Base-by-base conservation (phyloP, 2,329 filamentous ascomycete species). In the Helminthosporium solani region DNA sequence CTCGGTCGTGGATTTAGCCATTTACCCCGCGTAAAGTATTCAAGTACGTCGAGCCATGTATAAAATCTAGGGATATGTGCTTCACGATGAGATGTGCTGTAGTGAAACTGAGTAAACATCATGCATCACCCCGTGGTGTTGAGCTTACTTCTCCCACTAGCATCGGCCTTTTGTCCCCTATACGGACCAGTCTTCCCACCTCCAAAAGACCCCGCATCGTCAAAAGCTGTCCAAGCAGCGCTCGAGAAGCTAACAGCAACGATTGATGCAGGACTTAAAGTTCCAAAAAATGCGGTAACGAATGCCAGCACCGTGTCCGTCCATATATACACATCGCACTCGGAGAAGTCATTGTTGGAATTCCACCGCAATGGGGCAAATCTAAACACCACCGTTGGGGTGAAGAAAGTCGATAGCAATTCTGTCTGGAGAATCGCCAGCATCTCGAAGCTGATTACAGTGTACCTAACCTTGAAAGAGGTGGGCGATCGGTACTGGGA, bases 391-490 rank as follows among this genome's bases (percentile, higher is more conserved):
- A 49, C 57, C 0, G 42, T 54, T 1, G 72, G 72, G 7, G 65
- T 66, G 1, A 60, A 64, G 3, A 66, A 62, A 19, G 66, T 75
- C 3, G 67, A 74, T 50, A 67, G 59, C 18, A 54, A 75, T 47
- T 70, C 64, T 40, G 71, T 75, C 19, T 74, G 72, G 52, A 66
- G 70, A 16, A 54, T 75, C 8, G 73, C 71, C 2, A 74, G 70
- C 47, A 52, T 71, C 35, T 65, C 64, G 11, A 75, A 72, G 42
- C 56, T 70, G 6, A 57, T 72, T 43, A 72, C 70, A 0, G 68
- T 71, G 21, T 66, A 70, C 36, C 64, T 69, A 0, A 64, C 65
- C 2, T 54, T 75, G 28, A 50, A 70, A 2, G 53, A 67, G 27
- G 46, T 75, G 6, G 58, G 63, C 1, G 54, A 56, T 5, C 49